These are phyloP conservation scores for Wickerhamiella bombiphila DNA, from an alignment of 805 yeast species.

Conservation along the genomic window DNA sequence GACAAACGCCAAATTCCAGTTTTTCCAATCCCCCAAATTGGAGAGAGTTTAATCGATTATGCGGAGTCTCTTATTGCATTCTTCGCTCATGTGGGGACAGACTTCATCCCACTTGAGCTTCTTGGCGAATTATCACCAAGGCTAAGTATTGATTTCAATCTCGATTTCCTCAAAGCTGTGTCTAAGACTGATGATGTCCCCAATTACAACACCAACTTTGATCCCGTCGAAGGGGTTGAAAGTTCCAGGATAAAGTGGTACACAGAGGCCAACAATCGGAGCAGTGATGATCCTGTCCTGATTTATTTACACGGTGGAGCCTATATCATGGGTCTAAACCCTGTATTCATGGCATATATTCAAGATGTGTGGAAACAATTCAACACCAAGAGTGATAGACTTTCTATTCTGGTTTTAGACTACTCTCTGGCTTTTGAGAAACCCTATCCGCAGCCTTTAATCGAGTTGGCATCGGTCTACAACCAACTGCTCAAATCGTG, in stretches of 20 bases:
- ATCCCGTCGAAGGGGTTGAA: slow-evolving; percentile 1
- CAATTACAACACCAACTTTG: slow-evolving; percentile 8
- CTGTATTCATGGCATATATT: slow-evolving; percentile 7
- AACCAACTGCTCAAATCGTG: slow-evolving; percentile 13
- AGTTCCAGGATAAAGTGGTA: slow-evolving; percentile 11
- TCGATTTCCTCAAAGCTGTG: too few species aligned
- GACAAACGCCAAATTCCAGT: too few species aligned
- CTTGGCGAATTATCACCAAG: too few species aligned
- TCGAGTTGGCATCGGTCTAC: slow-evolving; percentile 15
- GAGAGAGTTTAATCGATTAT: too few species aligned
- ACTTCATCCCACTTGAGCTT: too few species aligned
- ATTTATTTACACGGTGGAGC: slow-evolving; percentile 19
- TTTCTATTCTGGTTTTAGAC: slow-evolving; percentile 19
- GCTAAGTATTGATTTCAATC: too few species aligned
- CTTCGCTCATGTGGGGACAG: too few species aligned
- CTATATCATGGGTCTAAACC: slow-evolving; percentile 7
- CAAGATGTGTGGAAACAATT: slow-evolving; percentile 4
- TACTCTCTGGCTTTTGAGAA: slow-evolving; percentile 16
- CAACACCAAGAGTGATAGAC: slow-evolving; percentile 7
- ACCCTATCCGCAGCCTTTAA: slow-evolving; percentile 19
- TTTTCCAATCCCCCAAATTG: too few species aligned
- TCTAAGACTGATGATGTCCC: too few species aligned
- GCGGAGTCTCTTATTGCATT: too few species aligned
- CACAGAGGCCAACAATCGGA: slow-evolving; percentile 10
- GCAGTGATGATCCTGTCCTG: slow-evolving; percentile 15